Conservation (phyloP, 73 alveolate species). For the Symbiodinium natans region DNA sequence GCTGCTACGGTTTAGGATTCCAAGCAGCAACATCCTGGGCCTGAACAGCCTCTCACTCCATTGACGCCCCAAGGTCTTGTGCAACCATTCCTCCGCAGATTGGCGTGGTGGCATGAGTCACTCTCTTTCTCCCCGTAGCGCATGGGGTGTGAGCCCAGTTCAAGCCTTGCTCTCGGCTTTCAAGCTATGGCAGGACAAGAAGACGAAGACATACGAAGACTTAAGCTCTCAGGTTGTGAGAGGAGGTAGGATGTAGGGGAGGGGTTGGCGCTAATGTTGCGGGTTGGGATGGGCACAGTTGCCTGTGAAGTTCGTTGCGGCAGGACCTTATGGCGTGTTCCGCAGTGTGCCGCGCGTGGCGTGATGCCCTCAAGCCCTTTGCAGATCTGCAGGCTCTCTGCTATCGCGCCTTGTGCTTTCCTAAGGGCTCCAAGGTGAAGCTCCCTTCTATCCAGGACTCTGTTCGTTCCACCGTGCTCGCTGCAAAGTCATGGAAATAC, state of each 20-base stretch:
- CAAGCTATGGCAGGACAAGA: background rate
- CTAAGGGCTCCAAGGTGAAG: background rate
- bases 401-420: constrained; percentile 20
- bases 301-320: no score
- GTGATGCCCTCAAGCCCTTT: constrained; percentile 2
- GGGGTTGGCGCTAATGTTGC: no score
- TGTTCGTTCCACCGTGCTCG: background rate
- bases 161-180: constrained; percentile 6
- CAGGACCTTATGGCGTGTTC: background rate
- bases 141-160: constrained; percentile 40
- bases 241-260: no score
- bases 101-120: constrained; percentile 36
- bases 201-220: background rate
- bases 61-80: background rate
- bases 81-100: background rate
- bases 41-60: background rate
- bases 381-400: background rate
- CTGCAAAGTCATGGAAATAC: background rate
- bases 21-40: background rate
- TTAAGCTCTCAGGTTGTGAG: background rate
- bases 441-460: constrained; percentile 5
- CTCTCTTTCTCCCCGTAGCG: background rate
- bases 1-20: no score
- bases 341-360: constrained; percentile 29
- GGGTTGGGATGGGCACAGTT: no score